Evolutionary conservation across 2,329 filamentous ascomycete genomes (phyloP), one percentile per base, ranked within the genome.

Genomic region (Emmonsia crescens): DNA sequence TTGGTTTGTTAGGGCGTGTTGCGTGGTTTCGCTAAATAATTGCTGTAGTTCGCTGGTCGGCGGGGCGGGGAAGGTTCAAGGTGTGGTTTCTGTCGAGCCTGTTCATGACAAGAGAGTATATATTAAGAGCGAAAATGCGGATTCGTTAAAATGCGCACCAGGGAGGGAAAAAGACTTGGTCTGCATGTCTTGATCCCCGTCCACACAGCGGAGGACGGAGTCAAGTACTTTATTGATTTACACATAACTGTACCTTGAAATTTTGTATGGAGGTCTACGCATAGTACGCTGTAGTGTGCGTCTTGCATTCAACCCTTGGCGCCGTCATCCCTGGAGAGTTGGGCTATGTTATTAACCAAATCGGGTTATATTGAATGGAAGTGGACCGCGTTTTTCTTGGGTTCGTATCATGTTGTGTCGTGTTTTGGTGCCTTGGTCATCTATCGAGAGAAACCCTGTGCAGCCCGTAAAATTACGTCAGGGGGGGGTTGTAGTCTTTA

Each of bases 321-420:
- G 29, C 8, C 29, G 4, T 54, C 51, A 19, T 52, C 19, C 5
- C 10, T 29, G n/a, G 24, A 3, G 1, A 16, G 24, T 10, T 9
- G 29, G 19, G 19, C 10, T 9, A 36, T 12, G 27, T 6, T 8
- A 42, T 57, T 57, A 44, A 44, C 54, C 24, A 14, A 44, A 57
- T 57, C 24, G 38, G 33, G 54, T 57, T 31, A 57, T 57, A 57
- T 57, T 57, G 54, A 29, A 42, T 29, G 54, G 54, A 42, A 19
- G 19, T 9, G 9, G 21, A 16, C 21, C 9, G 27, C 9, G 4
- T 6, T 31, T 27, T 5, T 10, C 36, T 42, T 42, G 38, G 19
- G 33, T 42, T 44, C 38, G 36, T 42, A 36, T 42, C 33, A 38
- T 19, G 54, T 14, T 5, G 19, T 38, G 36, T 57, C 54, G 36